Percentiles rank a stretch among this genome's conserved stretches.
Conservation (phyloP, 495 filamentous ascomycete genomes). For the Immersiella caudata region DNA sequence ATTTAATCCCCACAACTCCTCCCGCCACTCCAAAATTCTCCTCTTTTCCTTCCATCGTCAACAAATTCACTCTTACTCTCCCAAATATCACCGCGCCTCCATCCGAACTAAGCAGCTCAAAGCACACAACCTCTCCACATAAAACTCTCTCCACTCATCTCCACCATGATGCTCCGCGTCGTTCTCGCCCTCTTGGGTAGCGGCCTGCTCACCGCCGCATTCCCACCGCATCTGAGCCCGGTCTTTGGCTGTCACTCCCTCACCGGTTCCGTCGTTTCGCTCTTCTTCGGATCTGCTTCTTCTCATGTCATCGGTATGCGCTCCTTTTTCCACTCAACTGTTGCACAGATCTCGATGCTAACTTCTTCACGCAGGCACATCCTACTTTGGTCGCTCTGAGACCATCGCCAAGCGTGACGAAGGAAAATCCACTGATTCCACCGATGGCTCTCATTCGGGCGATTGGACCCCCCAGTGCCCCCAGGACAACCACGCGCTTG, state of each 20-base stretch:
- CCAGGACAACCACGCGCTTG: not conserved
- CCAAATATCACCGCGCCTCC: not conserved
- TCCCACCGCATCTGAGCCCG: not conserved
- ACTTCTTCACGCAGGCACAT: not conserved
- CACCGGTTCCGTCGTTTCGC: not conserved
- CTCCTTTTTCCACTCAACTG: no score
- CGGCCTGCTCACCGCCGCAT: not conserved
- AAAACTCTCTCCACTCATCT: not conserved
- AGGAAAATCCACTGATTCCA: no score
- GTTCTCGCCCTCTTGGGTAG: not conserved
- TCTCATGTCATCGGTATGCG: no score
- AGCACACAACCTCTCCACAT: not conserved
- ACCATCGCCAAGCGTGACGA: not conserved
- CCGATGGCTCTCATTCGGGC: not conserved
- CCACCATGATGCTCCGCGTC: not conserved
- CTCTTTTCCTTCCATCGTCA: not conserved
- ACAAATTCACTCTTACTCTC: not conserved
- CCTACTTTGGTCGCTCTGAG: not conserved
- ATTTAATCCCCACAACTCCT: no score
- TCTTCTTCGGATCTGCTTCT: not conserved
- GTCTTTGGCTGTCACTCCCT: not conserved
- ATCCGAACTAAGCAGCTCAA: no score
- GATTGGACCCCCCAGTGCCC: not conserved
- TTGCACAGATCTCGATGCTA: not conserved
- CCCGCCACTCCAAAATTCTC: no score